These are phyloP conservation scores for Fusarium bulbicola DNA, from an alignment of 2,329 filamentous ascomycete genomes.

Conservation along the genomic window DNA sequence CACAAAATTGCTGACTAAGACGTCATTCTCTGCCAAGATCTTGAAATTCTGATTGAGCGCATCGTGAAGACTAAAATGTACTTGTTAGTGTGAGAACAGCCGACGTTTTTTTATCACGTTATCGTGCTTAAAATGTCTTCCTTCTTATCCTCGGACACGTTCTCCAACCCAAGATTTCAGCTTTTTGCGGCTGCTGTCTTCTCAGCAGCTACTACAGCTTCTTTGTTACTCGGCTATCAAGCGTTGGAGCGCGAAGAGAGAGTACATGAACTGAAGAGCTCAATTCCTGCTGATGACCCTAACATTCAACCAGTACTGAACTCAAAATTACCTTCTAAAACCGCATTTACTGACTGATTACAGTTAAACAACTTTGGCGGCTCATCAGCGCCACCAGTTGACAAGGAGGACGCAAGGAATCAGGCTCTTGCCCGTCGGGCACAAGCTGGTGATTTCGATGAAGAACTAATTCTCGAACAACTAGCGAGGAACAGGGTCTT, in stretches of 20 bases:
- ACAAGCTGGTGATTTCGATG: conserved; percentile 71
- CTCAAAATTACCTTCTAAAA: not conserved
- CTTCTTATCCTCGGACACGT: conserved; percentile 52
- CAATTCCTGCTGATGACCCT: conserved; percentile 57
- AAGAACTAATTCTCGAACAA: conserved; percentile 92
- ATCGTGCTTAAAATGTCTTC: conserved; percentile 51
- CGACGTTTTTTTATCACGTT: not conserved
- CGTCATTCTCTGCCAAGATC: conserved; percentile 8
- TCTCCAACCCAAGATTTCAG: conserved; percentile 63
- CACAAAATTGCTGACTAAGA: conserved; percentile 32
- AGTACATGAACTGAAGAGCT: conserved; percentile 66
- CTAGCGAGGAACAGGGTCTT: conserved; percentile 93
- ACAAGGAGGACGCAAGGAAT: conserved; percentile 70
- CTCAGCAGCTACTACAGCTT: conserved; percentile 68
- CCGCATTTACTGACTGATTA: conserved; percentile 23
- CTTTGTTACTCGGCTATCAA: conserved; percentile 70
- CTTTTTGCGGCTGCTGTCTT: conserved; percentile 75
- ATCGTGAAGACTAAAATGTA: not conserved
- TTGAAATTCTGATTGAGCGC: conserved; percentile 18
- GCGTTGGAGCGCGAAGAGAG: conserved; percentile 64
- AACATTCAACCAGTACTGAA: conserved; percentile 34
- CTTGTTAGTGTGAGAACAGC: not conserved
- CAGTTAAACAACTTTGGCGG: conserved; percentile 71
- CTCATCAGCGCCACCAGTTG: conserved; percentile 56
- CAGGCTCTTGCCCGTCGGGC: conserved; percentile 67